Evolutionary conservation across 1,284 basidiomycete species (phyloP).

Genomic region (Boletellus deceptivus): DNA sequence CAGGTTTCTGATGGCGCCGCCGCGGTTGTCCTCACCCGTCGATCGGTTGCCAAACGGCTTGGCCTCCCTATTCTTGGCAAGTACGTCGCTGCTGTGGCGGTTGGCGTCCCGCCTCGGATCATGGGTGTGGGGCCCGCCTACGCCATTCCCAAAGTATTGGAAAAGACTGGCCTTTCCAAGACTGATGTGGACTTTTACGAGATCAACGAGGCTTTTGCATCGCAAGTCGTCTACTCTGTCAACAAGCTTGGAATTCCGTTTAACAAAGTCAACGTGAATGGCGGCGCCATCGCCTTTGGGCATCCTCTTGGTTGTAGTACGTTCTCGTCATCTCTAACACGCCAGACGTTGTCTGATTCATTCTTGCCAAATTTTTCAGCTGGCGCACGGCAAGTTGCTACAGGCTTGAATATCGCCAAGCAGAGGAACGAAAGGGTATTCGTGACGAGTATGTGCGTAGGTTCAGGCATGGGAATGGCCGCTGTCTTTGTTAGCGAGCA

Average conservation of each 20-base stretch:
- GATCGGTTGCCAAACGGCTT: conserved; percentile 85
- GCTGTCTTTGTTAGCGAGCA: conserved; percentile 85
- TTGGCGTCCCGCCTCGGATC: conserved; percentile 85
- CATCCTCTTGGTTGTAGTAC: conserved; percentile 80
- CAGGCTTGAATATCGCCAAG: conserved; percentile 80
- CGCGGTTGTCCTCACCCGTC: conserved; percentile 86
- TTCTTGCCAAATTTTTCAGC: conserved; percentile 41
- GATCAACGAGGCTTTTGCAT: conserved; percentile 94
- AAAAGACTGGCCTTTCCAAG: conserved; percentile 68
- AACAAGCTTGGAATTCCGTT: conserved; percentile 74
- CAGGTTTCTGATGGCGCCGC: conserved; percentile 98
- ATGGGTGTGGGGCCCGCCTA: conserved; percentile 93
- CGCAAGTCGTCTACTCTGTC: conserved; percentile 81
- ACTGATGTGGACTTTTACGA: conserved; percentile 92
- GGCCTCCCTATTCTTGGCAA: conserved; percentile 93
- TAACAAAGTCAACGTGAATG: conserved; percentile 84
- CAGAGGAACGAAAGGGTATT: conserved; percentile 75
- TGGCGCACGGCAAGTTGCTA: conserved; percentile 87
- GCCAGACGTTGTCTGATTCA: conserved; percentile 1
- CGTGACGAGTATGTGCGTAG: conserved; percentile 95
- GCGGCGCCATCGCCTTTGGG: conserved; percentile 89
- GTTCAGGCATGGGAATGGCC: conserved; percentile 87
- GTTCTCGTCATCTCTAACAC: conserved; percentile 33
- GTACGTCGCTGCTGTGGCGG: conserved; percentile 75
- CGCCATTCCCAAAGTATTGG: conserved; percentile 82